Evolutionary conservation across 2,329 filamentous ascomycete genomes (phyloP), one percentile per base, ranked within the genome.

Genomic region (Neopestalotiopsis rosae): DNA sequence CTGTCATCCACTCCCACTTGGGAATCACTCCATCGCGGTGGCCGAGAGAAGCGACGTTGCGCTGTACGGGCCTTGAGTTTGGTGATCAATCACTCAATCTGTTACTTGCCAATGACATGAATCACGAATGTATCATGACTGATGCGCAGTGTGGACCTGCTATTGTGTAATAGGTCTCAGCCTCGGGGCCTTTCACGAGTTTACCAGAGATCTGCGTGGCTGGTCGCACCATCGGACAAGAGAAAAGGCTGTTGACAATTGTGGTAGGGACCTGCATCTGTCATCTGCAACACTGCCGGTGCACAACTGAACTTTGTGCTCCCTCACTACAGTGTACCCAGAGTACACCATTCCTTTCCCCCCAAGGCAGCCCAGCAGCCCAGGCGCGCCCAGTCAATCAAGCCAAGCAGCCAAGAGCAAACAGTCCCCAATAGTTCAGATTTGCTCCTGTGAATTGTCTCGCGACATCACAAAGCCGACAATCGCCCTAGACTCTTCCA

Each of bases 31-130:
- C n/a, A 32, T 49, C 61, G 40, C 34, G 9, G n/a, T 49, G 20
- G 38, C 20, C 40, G 32, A 34, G n/a, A 38, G 34, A 64, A 64
- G 40, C 61, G 61, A 64, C 61, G 61, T 64, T 64, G 61, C 42
- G 20, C 49, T 49, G 17, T 20, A 12, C 28, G 9, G n/a, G 45
- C 45, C n/a, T 20, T 20, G n/a, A 52, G 45, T 17, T 52, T 20
- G 17, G 9, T 52, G 7, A 52, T 52, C 45, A 52, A n/a, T 52
- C 45, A 52, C 17, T 52, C n/a, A 52, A 52, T 20, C n/a, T 52
- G 45, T 52, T 52, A 52, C 45, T 20, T 9, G 14, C n/a, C 45
- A 20, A 20, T 20, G 34, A 52, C 45, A 52, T 52, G 45, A 52
- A 52, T 52, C 45, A 52, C 45, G 45, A 52, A 17, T n/a, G 45